Percentiles rank a stretch among this genome's conserved stretches.
Conservation (phyloP, 768 basidiomycete genomes). For the Naganishia kalamii region DNA sequence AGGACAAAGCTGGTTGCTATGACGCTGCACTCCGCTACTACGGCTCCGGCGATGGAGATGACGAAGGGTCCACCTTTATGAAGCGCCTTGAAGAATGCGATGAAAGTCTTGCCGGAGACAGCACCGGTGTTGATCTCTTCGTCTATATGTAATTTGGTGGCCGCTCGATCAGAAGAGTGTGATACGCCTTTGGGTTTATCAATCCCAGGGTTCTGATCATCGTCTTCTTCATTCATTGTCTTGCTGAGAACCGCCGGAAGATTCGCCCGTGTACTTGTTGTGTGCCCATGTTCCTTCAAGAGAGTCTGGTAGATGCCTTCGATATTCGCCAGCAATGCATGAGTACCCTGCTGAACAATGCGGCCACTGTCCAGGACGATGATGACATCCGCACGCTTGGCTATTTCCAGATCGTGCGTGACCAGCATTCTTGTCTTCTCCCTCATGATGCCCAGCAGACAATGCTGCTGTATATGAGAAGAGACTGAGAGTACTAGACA, state of each 20-base stretch:
- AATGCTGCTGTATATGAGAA: conserved; percentile 60
- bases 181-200: no score
- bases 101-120: conserved; percentile 54
- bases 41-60: conserved; percentile 49
- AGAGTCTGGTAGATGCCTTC: conserved; percentile 36
- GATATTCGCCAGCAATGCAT: conserved; percentile 34
- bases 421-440: conserved; percentile 59
- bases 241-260: conserved; percentile 30
- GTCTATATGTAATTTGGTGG: conserved; percentile 49
- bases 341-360: conserved; percentile 62
- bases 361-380: conserved; percentile 41
- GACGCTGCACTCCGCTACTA: conserved; percentile 53
- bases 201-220: no score
- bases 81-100: conserved; percentile 51
- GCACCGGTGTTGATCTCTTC: conserved; percentile 59
- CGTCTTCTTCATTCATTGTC: background rate
- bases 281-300: conserved; percentile 46
- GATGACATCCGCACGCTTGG: conserved; percentile 38
- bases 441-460: conserved; percentile 51
- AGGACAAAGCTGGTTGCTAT: conserved; percentile 65
- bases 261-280: conserved; percentile 25
- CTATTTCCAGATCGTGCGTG: conserved; percentile 43
- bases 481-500: conserved; percentile 53
- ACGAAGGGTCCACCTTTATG: conserved; percentile 48
- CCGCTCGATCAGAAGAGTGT: background rate